phyloP scores from a whole-genome alignment of 768 basidiomycete genomes.

The Pleurotus sapidus region DNA sequence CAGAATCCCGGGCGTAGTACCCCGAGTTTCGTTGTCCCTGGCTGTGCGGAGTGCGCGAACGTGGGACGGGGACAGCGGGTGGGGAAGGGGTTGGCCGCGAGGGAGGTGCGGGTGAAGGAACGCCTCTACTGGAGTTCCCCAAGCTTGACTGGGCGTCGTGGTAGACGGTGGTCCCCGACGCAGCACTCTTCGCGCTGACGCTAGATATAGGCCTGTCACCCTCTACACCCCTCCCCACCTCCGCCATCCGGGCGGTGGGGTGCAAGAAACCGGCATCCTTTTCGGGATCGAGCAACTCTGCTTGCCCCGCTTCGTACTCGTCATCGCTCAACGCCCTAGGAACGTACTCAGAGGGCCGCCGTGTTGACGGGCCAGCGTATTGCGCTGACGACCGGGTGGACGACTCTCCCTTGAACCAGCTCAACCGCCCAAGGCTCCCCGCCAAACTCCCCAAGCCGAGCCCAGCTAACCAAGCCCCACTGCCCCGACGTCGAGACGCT shows the following conservation, averaged over 20 bases:
- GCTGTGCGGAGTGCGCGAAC: background rate
- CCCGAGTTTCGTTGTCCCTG: background rate
- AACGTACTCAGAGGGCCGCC: conserved; percentile 19
- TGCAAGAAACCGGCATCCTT: conserved; percentile 14
- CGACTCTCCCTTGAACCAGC: conserved; percentile 54
- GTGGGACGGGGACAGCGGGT: conserved; percentile 28
- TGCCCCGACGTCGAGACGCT: background rate
- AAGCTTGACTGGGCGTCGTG: conserved; percentile 44
- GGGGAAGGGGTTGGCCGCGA: conserved; percentile 27
- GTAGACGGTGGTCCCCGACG: conserved; percentile 56
- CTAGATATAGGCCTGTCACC: conserved; percentile 55
- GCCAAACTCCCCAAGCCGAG: conserved; percentile 44
- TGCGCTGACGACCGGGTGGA: conserved; percentile 18
- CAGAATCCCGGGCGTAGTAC: background rate
- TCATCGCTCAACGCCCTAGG: conserved; percentile 27
- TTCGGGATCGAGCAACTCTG: conserved; percentile 22
- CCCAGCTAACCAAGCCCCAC: conserved; percentile 23
- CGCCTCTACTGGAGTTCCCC: conserved; percentile 2
- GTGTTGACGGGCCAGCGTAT: conserved; percentile 2
- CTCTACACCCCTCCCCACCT: conserved; percentile 34
- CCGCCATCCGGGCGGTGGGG: conserved; percentile 25
- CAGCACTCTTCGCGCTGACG: conserved; percentile 50
- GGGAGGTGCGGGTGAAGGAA: conserved; percentile 21
- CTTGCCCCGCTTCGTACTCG: conserved; percentile 45
- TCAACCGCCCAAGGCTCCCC: conserved; percentile 39